Percentiles rank a stretch among this genome's conserved stretches.
Conservation (phyloP, 768 basidiomycete genomes). For the Mrakia gelida region DNA sequence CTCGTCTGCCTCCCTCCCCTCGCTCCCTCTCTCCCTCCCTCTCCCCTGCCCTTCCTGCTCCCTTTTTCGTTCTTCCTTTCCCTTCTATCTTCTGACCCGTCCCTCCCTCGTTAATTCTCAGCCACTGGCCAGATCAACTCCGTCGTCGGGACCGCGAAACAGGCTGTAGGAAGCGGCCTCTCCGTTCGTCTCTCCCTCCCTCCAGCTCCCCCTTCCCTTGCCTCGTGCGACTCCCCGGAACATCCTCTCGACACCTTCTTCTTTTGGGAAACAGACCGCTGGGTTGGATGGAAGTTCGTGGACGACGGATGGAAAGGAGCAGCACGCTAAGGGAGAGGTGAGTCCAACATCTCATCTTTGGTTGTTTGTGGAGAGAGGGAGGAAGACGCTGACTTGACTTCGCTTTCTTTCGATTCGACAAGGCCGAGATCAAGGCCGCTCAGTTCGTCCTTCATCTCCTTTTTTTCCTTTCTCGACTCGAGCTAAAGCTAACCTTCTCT, state of each 20-base stretch:
- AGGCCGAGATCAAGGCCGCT: slow-evolving; percentile 30
- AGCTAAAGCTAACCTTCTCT: neutral
- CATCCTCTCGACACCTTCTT: neutral
- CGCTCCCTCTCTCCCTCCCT: neutral
- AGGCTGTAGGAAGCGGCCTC: neutral
- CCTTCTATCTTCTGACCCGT: neutral
- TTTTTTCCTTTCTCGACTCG: neutral
- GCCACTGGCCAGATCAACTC: slow-evolving; percentile 24
- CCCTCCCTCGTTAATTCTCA: neutral
- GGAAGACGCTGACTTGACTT: too few species aligned
- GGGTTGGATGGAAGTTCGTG: slow-evolving; percentile 47
- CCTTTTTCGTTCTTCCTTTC: neutral
- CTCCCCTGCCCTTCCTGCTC: neutral
- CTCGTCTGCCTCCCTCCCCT: neutral
- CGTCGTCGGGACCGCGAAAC: neutral
- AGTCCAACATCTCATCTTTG: slow-evolving; percentile 36
- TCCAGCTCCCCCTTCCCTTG: neutral
- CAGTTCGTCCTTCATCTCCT: neutral
- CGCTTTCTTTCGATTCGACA: neutral
- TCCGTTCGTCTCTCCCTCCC: neutral
- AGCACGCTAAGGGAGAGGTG: slow-evolving; percentile 53
- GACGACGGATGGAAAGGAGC: slow-evolving; percentile 52
- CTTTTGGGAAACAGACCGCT: neutral
- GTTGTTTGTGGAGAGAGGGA: too few species aligned
- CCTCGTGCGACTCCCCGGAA: too few species aligned